phyloP scores from a whole-genome alignment of 768 basidiomycete genomes.

The Sporobolomyces pararoseus region DNA sequence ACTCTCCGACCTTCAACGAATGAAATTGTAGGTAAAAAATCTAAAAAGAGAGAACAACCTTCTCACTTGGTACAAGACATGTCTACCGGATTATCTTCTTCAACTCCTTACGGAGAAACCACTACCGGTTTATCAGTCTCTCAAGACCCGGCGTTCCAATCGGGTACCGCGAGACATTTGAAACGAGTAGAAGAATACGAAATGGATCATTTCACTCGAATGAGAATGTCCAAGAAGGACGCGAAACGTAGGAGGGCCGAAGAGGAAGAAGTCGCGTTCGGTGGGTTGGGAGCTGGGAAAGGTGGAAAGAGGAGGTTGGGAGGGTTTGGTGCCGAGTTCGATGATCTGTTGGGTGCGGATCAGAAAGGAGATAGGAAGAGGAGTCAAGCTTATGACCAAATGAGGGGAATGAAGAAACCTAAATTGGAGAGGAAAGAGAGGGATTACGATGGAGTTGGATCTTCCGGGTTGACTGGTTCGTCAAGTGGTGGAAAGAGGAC shows the following conservation, averaged over 20 bases:
- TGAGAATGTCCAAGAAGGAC: slow-evolving; percentile 87
- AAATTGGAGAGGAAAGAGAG: slow-evolving; percentile 17
- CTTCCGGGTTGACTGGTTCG: slow-evolving; percentile 34
- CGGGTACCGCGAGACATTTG: slow-evolving; percentile 62
- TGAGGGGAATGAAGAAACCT: slow-evolving; percentile 55
- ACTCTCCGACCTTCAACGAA: neutral
- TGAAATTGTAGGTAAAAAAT: slow-evolving; percentile 43
- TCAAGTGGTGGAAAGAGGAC: slow-evolving; percentile 27
- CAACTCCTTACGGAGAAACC: slow-evolving; percentile 49
- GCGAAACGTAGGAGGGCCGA: slow-evolving; percentile 66
- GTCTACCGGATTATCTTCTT: slow-evolving; percentile 24
- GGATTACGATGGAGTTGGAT: slow-evolving; percentile 29
- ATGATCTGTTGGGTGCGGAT: slow-evolving; percentile 59
- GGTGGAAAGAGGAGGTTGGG: slow-evolving; percentile 46
- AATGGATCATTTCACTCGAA: slow-evolving; percentile 86
- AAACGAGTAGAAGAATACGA: slow-evolving; percentile 80
- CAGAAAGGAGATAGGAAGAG: slow-evolving; percentile 50
- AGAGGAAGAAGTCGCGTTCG: slow-evolving; percentile 82
- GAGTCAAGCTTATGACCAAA: slow-evolving; percentile 76
- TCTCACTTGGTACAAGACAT: slow-evolving; percentile 45
- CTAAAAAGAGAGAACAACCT: slow-evolving; percentile 50
- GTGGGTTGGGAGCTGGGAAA: slow-evolving; percentile 56
- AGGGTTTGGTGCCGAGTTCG: slow-evolving; percentile 78
- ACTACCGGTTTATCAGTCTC: slow-evolving; percentile 50
- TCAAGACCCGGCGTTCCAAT: slow-evolving; percentile 43